A percentile compares a stretch with the other conserved stretches of the same genome.
Evolutionary conservation across 2,329 filamentous ascomycete species (phyloP).

Genomic region (Epichloe sylvatica): DNA sequence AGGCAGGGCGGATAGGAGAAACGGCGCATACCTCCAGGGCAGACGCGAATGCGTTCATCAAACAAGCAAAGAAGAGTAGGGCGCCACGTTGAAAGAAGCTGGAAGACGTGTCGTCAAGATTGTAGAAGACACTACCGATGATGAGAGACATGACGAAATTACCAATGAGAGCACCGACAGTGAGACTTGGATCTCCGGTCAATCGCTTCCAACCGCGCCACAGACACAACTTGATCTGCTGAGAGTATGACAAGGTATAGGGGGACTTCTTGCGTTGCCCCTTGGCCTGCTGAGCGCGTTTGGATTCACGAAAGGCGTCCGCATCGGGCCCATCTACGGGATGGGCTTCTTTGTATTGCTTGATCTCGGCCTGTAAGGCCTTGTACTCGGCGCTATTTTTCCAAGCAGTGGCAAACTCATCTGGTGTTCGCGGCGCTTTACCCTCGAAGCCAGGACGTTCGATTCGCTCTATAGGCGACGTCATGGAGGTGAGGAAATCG

Average conservation of each 20-base stretch:
- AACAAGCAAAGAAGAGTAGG: slow-evolving; percentile 73
- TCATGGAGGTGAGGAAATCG: slow-evolving; percentile 61
- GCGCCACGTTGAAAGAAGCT: slow-evolving; percentile 71
- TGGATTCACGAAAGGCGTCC: slow-evolving; percentile 40
- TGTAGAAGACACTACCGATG: slow-evolving; percentile 68
- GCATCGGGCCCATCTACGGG: slow-evolving; percentile 43
- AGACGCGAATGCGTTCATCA: slow-evolving; percentile 74
- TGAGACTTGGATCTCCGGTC: slow-evolving; percentile 61
- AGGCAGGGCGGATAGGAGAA: background rate
- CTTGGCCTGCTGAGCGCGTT: slow-evolving; percentile 41
- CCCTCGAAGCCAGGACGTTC: slow-evolving; percentile 42
- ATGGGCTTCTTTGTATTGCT: slow-evolving; percentile 38
- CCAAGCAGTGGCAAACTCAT: slow-evolving; percentile 48
- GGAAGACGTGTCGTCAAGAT: slow-evolving; percentile 47
- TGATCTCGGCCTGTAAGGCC: slow-evolving; percentile 39
- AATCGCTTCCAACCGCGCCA: slow-evolving; percentile 69
- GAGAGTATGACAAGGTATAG: slow-evolving; percentile 62
- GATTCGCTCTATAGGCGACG: slow-evolving; percentile 41
- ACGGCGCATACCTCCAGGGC: slow-evolving; percentile 48
- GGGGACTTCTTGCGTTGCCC: slow-evolving; percentile 52
- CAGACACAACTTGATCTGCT: slow-evolving; percentile 69
- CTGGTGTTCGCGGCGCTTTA: slow-evolving; percentile 43
- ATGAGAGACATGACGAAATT: slow-evolving; percentile 68
- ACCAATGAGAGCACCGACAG: slow-evolving; percentile 51
- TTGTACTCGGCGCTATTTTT: slow-evolving; percentile 38